Evolutionary conservation across 2,329 filamentous ascomycete species (phyloP).

Genomic region (Spiromastix sp.): DNA sequence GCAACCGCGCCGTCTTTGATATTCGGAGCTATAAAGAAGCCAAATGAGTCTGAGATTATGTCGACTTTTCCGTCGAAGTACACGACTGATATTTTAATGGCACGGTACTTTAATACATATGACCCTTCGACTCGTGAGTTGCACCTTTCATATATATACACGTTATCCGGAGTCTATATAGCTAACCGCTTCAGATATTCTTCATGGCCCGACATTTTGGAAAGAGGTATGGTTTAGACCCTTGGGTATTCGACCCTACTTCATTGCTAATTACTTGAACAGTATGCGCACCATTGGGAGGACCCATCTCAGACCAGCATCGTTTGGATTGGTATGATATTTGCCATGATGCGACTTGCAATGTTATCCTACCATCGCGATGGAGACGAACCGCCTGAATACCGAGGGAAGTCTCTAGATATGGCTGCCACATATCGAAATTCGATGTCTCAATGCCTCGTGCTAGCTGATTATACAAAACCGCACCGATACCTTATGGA

Average conservation of each 20-base stretch:
- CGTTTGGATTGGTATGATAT: conserved; percentile 54
- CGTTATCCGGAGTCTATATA: too few relatives aligned
- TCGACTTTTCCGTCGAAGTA: conserved; percentile 70
- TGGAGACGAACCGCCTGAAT: conserved; percentile 54
- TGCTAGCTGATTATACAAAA: conserved; percentile 54
- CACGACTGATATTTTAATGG: conserved; percentile 73
- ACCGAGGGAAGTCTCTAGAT: conserved; percentile 44
- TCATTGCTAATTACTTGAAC: conserved; percentile 11
- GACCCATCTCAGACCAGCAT: conserved; percentile 46
- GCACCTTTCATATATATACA: too few relatives aligned
- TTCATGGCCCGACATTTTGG: conserved; percentile 79
- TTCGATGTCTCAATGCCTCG: conserved; percentile 52
- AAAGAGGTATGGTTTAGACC: conserved; percentile 43
- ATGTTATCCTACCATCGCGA: conserved; percentile 52
- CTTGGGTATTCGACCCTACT: not conserved
- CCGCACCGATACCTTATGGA: conserved; percentile 51
- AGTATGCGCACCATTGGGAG: conserved; percentile 55
- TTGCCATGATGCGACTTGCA: conserved; percentile 54
- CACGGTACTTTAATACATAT: conserved; percentile 81
- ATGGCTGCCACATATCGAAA: conserved; percentile 37
- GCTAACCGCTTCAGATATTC: conserved; percentile 50
- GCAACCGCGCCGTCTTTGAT: conserved; percentile 63
- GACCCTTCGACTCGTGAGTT: conserved; percentile 52
- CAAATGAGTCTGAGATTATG: conserved; percentile 66
- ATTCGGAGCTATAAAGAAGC: conserved; percentile 59